Base-by-base conservation (phyloP, 371 early-diverging fungal genomes). In the Mucor saturninus region DNA sequence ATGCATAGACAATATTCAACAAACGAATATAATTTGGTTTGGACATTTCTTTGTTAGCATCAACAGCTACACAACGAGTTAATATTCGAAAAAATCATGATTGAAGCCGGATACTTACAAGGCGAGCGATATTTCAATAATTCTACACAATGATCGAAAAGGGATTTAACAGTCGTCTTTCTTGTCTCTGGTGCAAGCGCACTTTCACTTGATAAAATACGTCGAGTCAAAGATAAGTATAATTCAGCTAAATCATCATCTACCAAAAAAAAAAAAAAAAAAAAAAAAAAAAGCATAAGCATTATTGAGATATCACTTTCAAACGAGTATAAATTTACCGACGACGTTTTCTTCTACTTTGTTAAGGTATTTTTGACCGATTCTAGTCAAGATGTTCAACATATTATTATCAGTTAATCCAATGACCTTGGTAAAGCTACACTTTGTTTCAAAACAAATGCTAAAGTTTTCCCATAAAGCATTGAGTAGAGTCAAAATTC, bases 41-140 rank as follows among this genome's bases (percentile, higher is more conserved):
- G 1, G 71, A 61, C 62, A 79, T 56, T 61, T 79, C 79, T 31
- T 65, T 69, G 39, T 67, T 74, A 6, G 74, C 43, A 26, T 61
- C 49, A 10, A 63, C 38, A 40, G 56, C 58, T 58, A 51, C 2
- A 42, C 10, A 21, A 50, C 3, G 5, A 11, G 11, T 13, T 1
- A 28, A 51, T 2, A 50, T 21, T 8, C 28, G 28, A 14, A 37
- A 4, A 2, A 46, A 4, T 42, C 6, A 28, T 32, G 11, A 4
- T 42, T 42, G 42, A 42, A 8, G 6, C 35, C 35, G 8, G 1
- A 35, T 35, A 58, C 54, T 67, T 69, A 73, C 77, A 48, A 55
- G 64, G 29, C 35, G 56, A 58, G 10, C 67, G 71, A 11, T 55
- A 42, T 30, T 63, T 59, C 11, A 76, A 37, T 4, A 73, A 55